Evolutionary conservation across 1,139 yeast species (phyloP).

Genomic region (Nadsonia commutata): DNA sequence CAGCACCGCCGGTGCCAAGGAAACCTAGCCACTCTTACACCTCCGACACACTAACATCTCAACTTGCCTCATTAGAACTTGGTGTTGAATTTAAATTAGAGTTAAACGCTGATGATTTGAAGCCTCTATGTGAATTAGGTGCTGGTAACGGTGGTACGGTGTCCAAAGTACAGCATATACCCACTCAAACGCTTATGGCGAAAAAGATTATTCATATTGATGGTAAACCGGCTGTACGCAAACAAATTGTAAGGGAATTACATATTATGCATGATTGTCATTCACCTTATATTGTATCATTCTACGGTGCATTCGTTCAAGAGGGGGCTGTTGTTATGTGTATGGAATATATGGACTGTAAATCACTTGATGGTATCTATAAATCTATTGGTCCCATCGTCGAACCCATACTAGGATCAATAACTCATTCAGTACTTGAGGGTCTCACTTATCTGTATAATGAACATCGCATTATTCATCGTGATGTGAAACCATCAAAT

Average conservation of each 20-base stretch:
- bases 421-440: conserved; percentile 61
- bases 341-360: conserved; percentile 94
- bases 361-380: conserved; percentile 72
- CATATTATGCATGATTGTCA: conserved; percentile 82
- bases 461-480: conserved; percentile 72
- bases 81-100: conserved; percentile 37
- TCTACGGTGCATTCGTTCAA: conserved; percentile 73
- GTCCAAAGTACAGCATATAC: conserved; percentile 72
- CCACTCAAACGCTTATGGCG: conserved; percentile 82
- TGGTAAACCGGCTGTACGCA: conserved; percentile 63
- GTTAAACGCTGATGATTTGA: conserved; percentile 52
- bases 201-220: conserved; percentile 80
- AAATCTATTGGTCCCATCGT: conserved; percentile 40
- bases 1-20: conserved; percentile 16
- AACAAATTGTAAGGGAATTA: conserved; percentile 77
- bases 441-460: conserved; percentile 75
- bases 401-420: conserved; percentile 53
- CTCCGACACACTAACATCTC: conserved; percentile 15
- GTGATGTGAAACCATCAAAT: conserved; percentile 88
- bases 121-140: conserved; percentile 66
- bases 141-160: conserved; percentile 93
- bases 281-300: conserved; percentile 68
- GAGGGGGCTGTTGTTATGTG: conserved; percentile 66
- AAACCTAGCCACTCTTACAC: conserved; percentile 4
- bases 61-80: conserved; percentile 25